Base-by-base conservation (phyloP, 352 stramenopile species). In the Phytophthora capsici region DNA sequence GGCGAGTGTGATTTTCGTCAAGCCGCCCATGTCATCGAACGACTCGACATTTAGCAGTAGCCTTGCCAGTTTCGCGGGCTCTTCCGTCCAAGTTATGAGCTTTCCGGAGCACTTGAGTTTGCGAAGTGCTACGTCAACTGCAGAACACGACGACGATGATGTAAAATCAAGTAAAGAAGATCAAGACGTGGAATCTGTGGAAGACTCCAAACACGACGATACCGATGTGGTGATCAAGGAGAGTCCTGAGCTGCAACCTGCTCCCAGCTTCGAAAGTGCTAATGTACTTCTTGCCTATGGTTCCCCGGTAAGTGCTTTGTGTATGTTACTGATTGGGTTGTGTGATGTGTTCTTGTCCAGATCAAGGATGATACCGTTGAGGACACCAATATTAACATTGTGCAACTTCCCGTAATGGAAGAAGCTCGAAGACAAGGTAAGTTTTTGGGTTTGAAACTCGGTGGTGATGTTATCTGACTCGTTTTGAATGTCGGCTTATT, bases 1-100 rank as follows among this genome's bases (percentile, higher is more conserved):
- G 1, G 84, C 79, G 7, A 94, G 86, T 62, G 82, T 96, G 23
- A 89, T 96, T 61, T 94, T 94, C 45, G 84, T 86, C 1, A 92
- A 92, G 38, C 45, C 80, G 7, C 88, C 84, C n/a, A 72, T 64
- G 22, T 37, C 75, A 43, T 57, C 77, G 2, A 88, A 71, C 41
- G 79, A 91, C 38, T 75, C 69, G 10, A 74, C 78, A 14, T 93
- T 93, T 54, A 90, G 78, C 57, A 91, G 62, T 56, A 91, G 71
- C 6, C 69, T 93, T 19, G 81, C 81, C 0, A 84, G 70, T 12
- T 77, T 87, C 52, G 61, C 77, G 7, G 77, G 70, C 6, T 85
- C 79, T 12, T 86, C 67, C 6, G 50, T 84, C 16, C 80, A 80
- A 51, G 67, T 82, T 46, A 78, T 77, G 54, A 90, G 81, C 43